A percentile compares a stretch with the other conserved stretches of the same genome.
Evolutionary conservation across 2,329 filamentous ascomycete species (phyloP).

Genomic region (Trichoderma sp.): DNA sequence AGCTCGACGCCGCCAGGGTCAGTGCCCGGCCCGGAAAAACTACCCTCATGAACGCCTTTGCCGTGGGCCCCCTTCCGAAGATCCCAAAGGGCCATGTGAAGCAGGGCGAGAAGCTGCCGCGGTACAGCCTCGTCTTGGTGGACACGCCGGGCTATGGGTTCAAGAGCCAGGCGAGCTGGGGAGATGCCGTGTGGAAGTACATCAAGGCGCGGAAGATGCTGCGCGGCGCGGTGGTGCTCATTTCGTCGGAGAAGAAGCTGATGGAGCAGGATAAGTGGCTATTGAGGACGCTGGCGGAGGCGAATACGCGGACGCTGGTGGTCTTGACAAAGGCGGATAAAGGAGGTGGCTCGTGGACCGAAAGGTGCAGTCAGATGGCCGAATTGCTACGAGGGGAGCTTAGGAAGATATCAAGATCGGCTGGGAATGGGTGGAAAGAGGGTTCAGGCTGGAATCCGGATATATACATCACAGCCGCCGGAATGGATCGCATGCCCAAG

Average conservation of each 20-base stretch:
- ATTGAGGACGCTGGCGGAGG: constrained; percentile 49
- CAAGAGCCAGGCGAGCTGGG: constrained; percentile 52
- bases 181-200: constrained; percentile 54
- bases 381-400: constrained; percentile 35
- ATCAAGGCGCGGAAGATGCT: constrained; percentile 49
- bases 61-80: constrained; percentile 48
- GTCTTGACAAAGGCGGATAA: constrained; percentile 62
- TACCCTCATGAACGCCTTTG: constrained; percentile 57
- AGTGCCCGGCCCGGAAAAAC: constrained; percentile 56
- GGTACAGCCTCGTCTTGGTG: constrained; percentile 51
- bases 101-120: constrained; percentile 45
- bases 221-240: constrained; percentile 54
- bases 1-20: constrained; percentile 48
- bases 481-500: constrained; percentile 37
- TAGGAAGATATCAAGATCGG: constrained; percentile 28
- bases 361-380: constrained; percentile 34
- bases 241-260: constrained; percentile 56
- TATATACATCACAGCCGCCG: constrained; percentile 43
- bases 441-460: constrained; percentile 35
- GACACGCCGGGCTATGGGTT: constrained; percentile 56
- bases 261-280: constrained; percentile 51
- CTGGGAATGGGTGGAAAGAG: constrained; percentile 35
- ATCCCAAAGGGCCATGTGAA: constrained; percentile 33
- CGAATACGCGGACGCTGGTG: constrained; percentile 49
- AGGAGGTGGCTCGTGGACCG: constrained; percentile 36